A percentile compares a stretch with the other conserved stretches of the same genome.
Evolutionary conservation across 2,329 filamentous ascomycete species (phyloP).

Genomic region (Triangularia setosa): DNA sequence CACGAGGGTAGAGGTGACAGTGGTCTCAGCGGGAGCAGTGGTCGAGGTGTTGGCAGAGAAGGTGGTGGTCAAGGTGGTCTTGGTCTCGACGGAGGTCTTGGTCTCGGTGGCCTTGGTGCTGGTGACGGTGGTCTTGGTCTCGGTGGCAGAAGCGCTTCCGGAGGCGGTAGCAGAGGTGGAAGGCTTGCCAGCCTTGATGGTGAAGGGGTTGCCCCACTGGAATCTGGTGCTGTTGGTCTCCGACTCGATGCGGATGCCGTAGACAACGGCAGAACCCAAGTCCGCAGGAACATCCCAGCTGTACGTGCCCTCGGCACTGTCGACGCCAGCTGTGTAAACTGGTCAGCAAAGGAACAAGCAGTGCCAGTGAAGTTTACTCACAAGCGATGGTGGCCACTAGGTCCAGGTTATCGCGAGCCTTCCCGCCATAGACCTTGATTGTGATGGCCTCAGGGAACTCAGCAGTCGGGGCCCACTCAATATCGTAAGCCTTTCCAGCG

Average conservation of each 20-base stretch:
- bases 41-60: conserved; percentile 2
- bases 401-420: conserved; percentile 39
- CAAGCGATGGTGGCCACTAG: conserved; percentile 43
- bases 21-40: conserved; percentile 8
- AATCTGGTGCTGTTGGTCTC: conserved; percentile 46
- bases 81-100: background rate
- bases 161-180: background rate
- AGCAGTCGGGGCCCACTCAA: conserved; percentile 47
- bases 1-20: conserved; percentile 9
- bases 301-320: conserved; percentile 43
- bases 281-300: conserved; percentile 47
- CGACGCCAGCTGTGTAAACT: conserved; percentile 40
- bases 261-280: conserved; percentile 45
- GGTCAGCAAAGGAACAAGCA: conserved; percentile 3
- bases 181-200: conserved; percentile 34
- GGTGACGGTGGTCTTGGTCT: background rate
- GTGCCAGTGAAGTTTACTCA: conserved; percentile 35
- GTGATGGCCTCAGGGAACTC: conserved; percentile 43
- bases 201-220: conserved; percentile 63
- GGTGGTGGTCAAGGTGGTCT: background rate
- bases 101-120: background rate
- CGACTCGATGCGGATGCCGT: conserved; percentile 54
- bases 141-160: background rate
- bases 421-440: conserved; percentile 54
- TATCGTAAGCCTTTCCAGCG: conserved; percentile 46